Conservation (phyloP, 2,329 filamentous ascomycete species). For the Coniochaeta ligniaria region DNA sequence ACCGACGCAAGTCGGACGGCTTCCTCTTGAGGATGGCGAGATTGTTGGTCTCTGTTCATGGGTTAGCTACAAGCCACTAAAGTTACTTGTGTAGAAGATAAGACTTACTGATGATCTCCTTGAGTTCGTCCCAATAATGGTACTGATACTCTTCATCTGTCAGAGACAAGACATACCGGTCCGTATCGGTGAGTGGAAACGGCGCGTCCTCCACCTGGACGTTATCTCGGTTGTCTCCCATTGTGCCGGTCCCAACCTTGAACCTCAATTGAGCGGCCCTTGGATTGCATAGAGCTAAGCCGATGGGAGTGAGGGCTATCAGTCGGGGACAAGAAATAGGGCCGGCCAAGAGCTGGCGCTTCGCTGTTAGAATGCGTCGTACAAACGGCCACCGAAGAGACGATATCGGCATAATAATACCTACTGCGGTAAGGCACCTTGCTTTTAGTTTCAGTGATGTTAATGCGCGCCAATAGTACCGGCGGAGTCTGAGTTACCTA, state of each 20-base stretch:
- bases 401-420: background rate
- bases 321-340: background rate
- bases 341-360: background rate
- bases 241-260: slow-evolving; percentile 12
- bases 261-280: background rate
- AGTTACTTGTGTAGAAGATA: background rate
- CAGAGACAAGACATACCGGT: slow-evolving; percentile 50
- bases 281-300: background rate
- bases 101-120: slow-evolving; percentile 54
- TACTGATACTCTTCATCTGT: slow-evolving; percentile 64
- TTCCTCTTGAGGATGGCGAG: slow-evolving; percentile 71
- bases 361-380: background rate
- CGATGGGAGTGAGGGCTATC: background rate
- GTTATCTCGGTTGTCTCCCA: slow-evolving; percentile 28
- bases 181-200: slow-evolving; percentile 53
- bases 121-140: slow-evolving; percentile 69
- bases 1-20: slow-evolving; percentile 72
- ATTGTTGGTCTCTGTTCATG: slow-evolving; percentile 40
- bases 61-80: background rate
- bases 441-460: background rate
- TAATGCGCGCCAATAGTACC: no score
- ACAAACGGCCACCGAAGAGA: background rate
- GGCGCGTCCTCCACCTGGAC: slow-evolving; percentile 31
- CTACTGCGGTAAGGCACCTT: background rate
- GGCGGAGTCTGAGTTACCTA: background rate